Conservation (phyloP, 2,329 filamentous ascomycete genomes). For the Phaeosphaeria sp. region DNA sequence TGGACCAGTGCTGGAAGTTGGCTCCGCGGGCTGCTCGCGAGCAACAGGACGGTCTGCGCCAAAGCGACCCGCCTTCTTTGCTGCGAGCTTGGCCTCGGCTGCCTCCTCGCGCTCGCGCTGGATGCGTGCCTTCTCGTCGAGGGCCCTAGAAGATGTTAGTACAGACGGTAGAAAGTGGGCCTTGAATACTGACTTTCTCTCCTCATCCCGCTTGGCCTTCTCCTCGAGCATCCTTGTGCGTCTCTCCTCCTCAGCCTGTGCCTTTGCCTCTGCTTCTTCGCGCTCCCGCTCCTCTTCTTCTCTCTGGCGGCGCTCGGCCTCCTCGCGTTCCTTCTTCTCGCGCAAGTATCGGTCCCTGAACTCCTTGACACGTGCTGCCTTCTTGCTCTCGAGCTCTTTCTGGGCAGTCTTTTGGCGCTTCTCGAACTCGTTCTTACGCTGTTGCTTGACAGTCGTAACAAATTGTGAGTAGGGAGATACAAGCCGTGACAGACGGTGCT, state of each 20-base stretch:
- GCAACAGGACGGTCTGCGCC: constrained; percentile 43
- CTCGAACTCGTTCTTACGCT: constrained; percentile 94
- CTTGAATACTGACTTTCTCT: constrained; percentile 60
- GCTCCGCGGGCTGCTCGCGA: constrained; percentile 43
- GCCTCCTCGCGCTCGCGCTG: constrained; percentile 89
- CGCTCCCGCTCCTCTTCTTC: constrained; percentile 87
- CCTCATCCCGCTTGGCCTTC: constrained; percentile 65
- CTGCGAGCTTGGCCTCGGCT: constrained; percentile 76
- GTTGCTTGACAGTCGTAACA: constrained; percentile 80
- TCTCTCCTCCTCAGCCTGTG: constrained; percentile 79
- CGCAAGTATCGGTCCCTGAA: constrained; percentile 81
- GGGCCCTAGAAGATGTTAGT: constrained; percentile 58
- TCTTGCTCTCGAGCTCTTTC: constrained; percentile 91
- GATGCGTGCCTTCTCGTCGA: constrained; percentile 66
- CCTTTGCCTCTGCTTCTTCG: constrained; percentile 86
- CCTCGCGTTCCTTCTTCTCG: constrained; percentile 85
- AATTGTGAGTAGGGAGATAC: constrained; percentile 86
- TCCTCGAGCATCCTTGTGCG: constrained; percentile 77
- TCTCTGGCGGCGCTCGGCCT: constrained; percentile 75
- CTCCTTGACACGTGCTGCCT: constrained; percentile 86
- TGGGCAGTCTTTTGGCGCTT: constrained; percentile 90
- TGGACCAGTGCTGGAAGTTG: constrained; percentile 57
- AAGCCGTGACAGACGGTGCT: constrained; percentile 87
- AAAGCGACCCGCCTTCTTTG: constrained; percentile 60
- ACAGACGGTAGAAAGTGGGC: constrained; percentile 8